Evolutionary conservation across 495 filamentous ascomycete species (phyloP).

Genomic region (Podospora appendiculata): DNA sequence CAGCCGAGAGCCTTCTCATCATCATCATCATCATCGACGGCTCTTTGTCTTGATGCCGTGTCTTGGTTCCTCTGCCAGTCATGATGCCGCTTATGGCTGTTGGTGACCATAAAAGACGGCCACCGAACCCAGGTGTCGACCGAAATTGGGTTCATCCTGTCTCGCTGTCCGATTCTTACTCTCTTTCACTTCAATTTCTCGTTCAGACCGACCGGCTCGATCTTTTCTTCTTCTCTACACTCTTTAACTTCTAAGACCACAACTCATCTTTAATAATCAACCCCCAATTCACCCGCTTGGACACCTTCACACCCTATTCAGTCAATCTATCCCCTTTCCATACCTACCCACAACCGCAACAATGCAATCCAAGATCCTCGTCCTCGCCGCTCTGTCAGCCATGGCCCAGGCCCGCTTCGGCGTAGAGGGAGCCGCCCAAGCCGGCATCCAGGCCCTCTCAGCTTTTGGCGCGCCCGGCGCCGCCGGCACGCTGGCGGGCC

Average conservation of each 20-base stretch:
- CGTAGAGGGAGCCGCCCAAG: conserved; percentile 44
- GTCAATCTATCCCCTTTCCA: too few species aligned
- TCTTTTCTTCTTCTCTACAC: conserved; percentile 4
- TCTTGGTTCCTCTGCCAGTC: too few species aligned
- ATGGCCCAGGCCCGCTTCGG: conserved; percentile 46
- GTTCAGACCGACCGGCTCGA: conserved; percentile 23
- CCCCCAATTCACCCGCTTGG: conserved; percentile 16
- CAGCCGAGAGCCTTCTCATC: conserved; percentile 7
- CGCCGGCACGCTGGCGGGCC: conserved; percentile 46
- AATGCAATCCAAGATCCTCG: conserved; percentile 14
- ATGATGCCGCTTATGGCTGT: too few species aligned
- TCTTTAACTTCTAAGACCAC: conserved; percentile 4
- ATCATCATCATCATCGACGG: not conserved
- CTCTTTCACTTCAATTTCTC: conserved; percentile 6
- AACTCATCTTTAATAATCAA: too few species aligned
- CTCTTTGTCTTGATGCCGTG: not conserved
- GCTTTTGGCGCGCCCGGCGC: conserved; percentile 42
- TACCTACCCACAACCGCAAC: too few species aligned
- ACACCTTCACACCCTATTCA: conserved; percentile 7
- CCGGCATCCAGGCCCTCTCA: conserved; percentile 34
- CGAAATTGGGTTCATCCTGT: not conserved
- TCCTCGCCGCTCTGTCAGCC: conserved; percentile 25
- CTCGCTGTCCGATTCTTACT: not conserved
- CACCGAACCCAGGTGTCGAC: not conserved
- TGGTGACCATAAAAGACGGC: not conserved